phyloP scores from a whole-genome alignment of 495 filamentous ascomycete genomes.

The Beverwykella pulmonaria region DNA sequence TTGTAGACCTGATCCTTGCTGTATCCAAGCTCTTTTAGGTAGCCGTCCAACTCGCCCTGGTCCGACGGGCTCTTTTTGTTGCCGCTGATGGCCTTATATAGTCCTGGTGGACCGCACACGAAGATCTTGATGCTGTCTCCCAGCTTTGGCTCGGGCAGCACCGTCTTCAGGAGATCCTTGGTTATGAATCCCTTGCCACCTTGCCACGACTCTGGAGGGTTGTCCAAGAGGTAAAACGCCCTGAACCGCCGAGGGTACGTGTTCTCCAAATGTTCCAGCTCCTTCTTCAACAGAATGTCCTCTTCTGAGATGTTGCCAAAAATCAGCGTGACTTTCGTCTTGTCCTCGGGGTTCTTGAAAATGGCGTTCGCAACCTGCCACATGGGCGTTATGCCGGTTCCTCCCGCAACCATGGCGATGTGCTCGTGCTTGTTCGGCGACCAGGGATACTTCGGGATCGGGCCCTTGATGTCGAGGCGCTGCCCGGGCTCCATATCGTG shows the following conservation, averaged over 20 bases:
- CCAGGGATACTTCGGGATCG: conserved; percentile 93
- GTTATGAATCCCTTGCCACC: conserved; percentile 75
- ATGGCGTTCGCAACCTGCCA: conserved; percentile 85
- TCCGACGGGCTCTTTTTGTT: conserved; percentile 84
- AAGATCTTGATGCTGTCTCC: conserved; percentile 90
- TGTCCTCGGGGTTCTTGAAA: conserved; percentile 93
- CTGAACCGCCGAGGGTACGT: conserved; percentile 90
- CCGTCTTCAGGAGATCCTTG: conserved; percentile 90
- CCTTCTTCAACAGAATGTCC: conserved; percentile 84
- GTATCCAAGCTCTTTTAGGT: conserved; percentile 90
- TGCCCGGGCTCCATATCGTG: conserved; percentile 81
- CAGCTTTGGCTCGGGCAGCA: conserved; percentile 82
- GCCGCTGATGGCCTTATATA: conserved; percentile 94
- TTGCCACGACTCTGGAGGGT: conserved; percentile 78
- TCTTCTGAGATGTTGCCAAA: conserved; percentile 85
- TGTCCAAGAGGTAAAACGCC: conserved; percentile 86
- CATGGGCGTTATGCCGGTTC: conserved; percentile 93
- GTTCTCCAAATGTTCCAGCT: conserved; percentile 83
- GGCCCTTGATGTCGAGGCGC: conserved; percentile 86
- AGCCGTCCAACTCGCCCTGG: conserved; percentile 85
- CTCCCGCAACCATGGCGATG: conserved; percentile 89
- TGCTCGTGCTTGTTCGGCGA: conserved; percentile 90
- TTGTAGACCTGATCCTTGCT: conserved; percentile 94
- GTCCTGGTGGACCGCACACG: conserved; percentile 81
- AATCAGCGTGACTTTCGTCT: conserved; percentile 93